Evolutionary conservation across 306 rosid species (phyloP).

Genomic region (Inga oerstediana): DNA sequence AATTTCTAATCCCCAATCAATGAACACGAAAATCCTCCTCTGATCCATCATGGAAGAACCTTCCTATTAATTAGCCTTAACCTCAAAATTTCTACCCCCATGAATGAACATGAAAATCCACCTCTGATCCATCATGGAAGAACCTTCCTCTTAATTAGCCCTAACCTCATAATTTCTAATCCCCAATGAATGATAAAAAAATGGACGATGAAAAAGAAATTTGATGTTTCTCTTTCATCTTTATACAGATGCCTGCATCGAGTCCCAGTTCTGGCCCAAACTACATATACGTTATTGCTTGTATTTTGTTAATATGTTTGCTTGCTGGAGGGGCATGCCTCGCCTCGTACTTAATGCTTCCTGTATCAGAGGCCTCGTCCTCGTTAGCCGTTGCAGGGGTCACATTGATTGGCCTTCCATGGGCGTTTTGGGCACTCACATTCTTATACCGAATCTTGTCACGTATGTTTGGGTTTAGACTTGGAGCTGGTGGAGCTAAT

Average conservation of each 20-base stretch:
- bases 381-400: slow-evolving; percentile 67
- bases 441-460: slow-evolving; percentile 62
- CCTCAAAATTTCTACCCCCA: too few relatives aligned
- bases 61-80: too few relatives aligned
- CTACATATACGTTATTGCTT: slow-evolving; percentile 59
- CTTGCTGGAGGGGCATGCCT: slow-evolving; percentile 68
- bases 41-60: too few relatives aligned
- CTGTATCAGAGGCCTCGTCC: slow-evolving; percentile 38
- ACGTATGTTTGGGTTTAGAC: slow-evolving; percentile 51
- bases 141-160: neutral
- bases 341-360: slow-evolving; percentile 46
- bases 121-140: too few relatives aligned
- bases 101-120: neutral
- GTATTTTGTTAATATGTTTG: slow-evolving; percentile 46
- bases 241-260: slow-evolving; percentile 52
- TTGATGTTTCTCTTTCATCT: slow-evolving; percentile 10
- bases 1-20: too few relatives aligned
- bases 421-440: slow-evolving; percentile 79
- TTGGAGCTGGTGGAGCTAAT: neutral
- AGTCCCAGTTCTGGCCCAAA: slow-evolving; percentile 53
- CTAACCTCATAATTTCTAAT: neutral
- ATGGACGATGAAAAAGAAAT: slow-evolving; percentile 47
- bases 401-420: slow-evolving; percentile 68
- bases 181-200: neutral
- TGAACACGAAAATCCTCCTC: neutral